Percentiles rank a stretch among this genome's conserved stretches.
Evolutionary conservation across 2,329 filamentous ascomycete species (phyloP).

Genomic region (Aspergillus sclerotialis): DNA sequence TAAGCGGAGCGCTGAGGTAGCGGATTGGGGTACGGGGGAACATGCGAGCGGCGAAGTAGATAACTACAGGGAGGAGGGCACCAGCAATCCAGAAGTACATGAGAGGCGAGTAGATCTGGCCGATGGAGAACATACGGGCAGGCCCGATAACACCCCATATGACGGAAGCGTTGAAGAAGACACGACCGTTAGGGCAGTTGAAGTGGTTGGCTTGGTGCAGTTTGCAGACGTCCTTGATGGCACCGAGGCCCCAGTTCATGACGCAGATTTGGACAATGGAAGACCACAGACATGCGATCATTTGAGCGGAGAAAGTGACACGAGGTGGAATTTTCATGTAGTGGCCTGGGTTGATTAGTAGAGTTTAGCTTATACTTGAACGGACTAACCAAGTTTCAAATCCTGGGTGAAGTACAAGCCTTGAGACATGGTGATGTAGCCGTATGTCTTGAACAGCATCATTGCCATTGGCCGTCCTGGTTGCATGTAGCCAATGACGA

Average conservation of each 20-base stretch:
- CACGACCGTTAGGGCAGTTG: slow-evolving; percentile 50
- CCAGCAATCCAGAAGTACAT: slow-evolving; percentile 69
- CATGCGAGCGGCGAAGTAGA: slow-evolving; percentile 54
- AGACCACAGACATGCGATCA: slow-evolving; percentile 45
- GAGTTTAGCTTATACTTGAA: too few species aligned
- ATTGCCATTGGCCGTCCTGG: slow-evolving; percentile 64
- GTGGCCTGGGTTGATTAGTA: slow-evolving; percentile 33
- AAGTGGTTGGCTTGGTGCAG: slow-evolving; percentile 53
- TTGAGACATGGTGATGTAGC: slow-evolving; percentile 62
- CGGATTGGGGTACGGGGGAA: slow-evolving; percentile 57
- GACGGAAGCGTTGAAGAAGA: slow-evolving; percentile 63
- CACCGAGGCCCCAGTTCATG: slow-evolving; percentile 40
- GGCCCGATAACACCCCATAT: slow-evolving; percentile 71
- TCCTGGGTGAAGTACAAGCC: slow-evolving; percentile 60
- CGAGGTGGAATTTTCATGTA: slow-evolving; percentile 56
- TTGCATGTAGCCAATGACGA: slow-evolving; percentile 66
- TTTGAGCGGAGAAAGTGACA: slow-evolving; percentile 46
- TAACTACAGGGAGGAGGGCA: slow-evolving; percentile 54
- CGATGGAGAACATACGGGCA: slow-evolving; percentile 58
- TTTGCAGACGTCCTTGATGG: slow-evolving; percentile 60
- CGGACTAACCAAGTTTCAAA: slow-evolving; percentile 48
- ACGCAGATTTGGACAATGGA: slow-evolving; percentile 43
- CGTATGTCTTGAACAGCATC: slow-evolving; percentile 74
- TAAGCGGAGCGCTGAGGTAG: slow-evolving; percentile 61
- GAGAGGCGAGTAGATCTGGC: slow-evolving; percentile 56